Percentiles rank a stretch among this genome's conserved stretches.
Conservation (phyloP, 164 flowering plant species). For the Amborella trichopoda region DNA sequence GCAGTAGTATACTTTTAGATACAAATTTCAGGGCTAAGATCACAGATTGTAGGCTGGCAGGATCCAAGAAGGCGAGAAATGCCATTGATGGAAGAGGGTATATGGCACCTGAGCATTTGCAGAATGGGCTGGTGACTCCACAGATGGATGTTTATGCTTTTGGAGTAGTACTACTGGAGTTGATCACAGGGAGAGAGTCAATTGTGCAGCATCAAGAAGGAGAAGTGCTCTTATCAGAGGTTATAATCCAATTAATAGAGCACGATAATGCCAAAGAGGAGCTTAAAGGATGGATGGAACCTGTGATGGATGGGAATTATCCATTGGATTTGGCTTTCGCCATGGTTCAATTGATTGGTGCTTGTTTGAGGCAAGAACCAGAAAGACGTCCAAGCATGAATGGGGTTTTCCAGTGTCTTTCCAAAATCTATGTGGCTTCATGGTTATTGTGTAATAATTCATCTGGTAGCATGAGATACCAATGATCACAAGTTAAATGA, state of each 20-base stretch:
- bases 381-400: conserved; percentile 37
- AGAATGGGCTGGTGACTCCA: conserved; percentile 57
- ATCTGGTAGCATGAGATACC: no score
- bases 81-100: conserved; percentile 47
- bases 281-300: conserved; percentile 22
- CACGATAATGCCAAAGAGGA: conserved; percentile 16
- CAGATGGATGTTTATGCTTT: conserved; percentile 77
- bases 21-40: conserved; percentile 61
- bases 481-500: no score
- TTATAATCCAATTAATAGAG: conserved; percentile 5
- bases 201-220: conserved; percentile 4
- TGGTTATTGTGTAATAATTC: no score
- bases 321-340: conserved; percentile 10
- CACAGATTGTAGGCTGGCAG: conserved; percentile 41
- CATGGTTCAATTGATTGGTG: conserved; percentile 17
- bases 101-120: conserved; percentile 79
- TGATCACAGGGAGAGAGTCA: conserved; percentile 53
- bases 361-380: conserved; percentile 28
- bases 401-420: conserved; percentile 31
- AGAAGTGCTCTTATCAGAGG: conserved; percentile 4
- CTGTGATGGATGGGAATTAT: conserved; percentile 8
- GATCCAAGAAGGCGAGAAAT: conserved; percentile 31
- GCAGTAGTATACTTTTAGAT: conserved; percentile 54
- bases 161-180: conserved; percentile 63
- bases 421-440: no score